Evolutionary conservation across 1,284 basidiomycete genomes (phyloP).

Genomic region (Fomes fomentarius): DNA sequence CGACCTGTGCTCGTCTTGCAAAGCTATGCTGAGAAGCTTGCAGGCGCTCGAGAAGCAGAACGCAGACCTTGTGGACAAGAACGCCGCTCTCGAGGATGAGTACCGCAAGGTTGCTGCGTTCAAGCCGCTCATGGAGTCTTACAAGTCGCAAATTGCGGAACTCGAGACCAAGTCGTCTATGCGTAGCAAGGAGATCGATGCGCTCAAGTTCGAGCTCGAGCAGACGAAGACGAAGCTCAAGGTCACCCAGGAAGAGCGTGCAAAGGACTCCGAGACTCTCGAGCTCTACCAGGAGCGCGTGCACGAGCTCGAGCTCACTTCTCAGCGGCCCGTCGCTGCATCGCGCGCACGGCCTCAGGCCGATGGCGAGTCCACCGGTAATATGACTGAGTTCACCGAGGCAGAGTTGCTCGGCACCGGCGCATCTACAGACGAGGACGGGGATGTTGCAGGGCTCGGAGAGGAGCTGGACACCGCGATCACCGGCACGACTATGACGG

Average conservation of each 20-base stretch:
- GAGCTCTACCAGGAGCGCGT: slow-evolving; percentile 93
- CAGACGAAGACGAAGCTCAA: slow-evolving; percentile 71
- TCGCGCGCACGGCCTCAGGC: slow-evolving; percentile 25
- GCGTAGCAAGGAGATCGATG: slow-evolving; percentile 73
- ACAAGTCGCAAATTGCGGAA: slow-evolving; percentile 86
- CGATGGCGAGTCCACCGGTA: slow-evolving; percentile 18
- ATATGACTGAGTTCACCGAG: slow-evolving; percentile 42
- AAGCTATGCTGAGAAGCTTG: not conserved
- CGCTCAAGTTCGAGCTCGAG: slow-evolving; percentile 77
- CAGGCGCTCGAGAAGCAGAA: slow-evolving; percentile 93
- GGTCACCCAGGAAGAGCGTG: slow-evolving; percentile 70
- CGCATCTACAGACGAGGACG: slow-evolving; percentile 44
- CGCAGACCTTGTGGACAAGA: slow-evolving; percentile 87
- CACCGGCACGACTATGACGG: slow-evolving; percentile 86
- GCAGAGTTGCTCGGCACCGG: slow-evolving; percentile 38
- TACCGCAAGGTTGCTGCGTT: slow-evolving; percentile 85
- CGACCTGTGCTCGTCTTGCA: too few relatives aligned
- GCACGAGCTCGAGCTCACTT: slow-evolving; percentile 80
- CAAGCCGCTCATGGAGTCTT: slow-evolving; percentile 91
- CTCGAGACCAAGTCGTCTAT: slow-evolving; percentile 74
- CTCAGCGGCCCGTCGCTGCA: slow-evolving; percentile 48
- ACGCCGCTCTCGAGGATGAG: slow-evolving; percentile 89
- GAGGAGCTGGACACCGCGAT: slow-evolving; percentile 88
- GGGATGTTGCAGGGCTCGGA: slow-evolving; percentile 63
- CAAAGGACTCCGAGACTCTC: slow-evolving; percentile 83